phyloP scores from a whole-genome alignment of 2,329 filamentous ascomycete genomes.

The Gyromitra esculenta region DNA sequence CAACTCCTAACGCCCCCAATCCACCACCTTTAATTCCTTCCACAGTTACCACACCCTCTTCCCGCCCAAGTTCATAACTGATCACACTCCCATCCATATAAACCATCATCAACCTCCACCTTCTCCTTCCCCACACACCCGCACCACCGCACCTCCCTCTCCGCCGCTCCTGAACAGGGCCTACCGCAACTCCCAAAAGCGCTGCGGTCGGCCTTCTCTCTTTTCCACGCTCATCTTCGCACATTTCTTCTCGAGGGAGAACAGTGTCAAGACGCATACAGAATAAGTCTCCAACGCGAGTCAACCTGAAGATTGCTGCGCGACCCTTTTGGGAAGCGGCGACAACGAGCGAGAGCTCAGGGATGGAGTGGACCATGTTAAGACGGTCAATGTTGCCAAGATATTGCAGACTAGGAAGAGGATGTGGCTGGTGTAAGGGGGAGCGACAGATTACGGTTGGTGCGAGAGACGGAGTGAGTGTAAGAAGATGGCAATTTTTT shows the following conservation, averaged over 20 bases:
- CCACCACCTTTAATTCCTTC: constrained; percentile 26
- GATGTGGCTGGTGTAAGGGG: constrained; percentile 26
- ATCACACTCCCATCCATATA: constrained; percentile 76
- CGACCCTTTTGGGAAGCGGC: constrained; percentile 74
- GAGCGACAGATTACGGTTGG: constrained; percentile 48
- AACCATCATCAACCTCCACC: constrained; percentile 76
- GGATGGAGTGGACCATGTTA: constrained; percentile 72
- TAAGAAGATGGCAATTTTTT: constrained; percentile 49
- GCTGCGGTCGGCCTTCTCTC: constrained; percentile 58
- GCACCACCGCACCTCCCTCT: constrained; percentile 49
- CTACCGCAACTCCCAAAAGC: constrained; percentile 74
- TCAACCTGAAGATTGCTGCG: constrained; percentile 71
- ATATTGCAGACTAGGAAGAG: constrained; percentile 30
- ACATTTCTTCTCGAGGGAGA: constrained; percentile 63
- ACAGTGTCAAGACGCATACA: constrained; percentile 63
- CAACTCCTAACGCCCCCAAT: constrained; percentile 21
- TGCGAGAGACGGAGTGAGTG: constrained; percentile 44
- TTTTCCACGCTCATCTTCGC: constrained; percentile 59
- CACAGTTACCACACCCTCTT: constrained; percentile 53
- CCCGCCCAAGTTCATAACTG: constrained; percentile 72
- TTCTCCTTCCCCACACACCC: constrained; percentile 60
- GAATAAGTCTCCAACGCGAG: constrained; percentile 62
- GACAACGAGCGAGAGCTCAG: constrained; percentile 75
- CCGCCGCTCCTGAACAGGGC: constrained; percentile 68
- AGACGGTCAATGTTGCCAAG: constrained; percentile 65